Evolutionary conservation across 1,284 basidiomycete species (phyloP).

Genomic region (Cystobasidium slooffiae): DNA sequence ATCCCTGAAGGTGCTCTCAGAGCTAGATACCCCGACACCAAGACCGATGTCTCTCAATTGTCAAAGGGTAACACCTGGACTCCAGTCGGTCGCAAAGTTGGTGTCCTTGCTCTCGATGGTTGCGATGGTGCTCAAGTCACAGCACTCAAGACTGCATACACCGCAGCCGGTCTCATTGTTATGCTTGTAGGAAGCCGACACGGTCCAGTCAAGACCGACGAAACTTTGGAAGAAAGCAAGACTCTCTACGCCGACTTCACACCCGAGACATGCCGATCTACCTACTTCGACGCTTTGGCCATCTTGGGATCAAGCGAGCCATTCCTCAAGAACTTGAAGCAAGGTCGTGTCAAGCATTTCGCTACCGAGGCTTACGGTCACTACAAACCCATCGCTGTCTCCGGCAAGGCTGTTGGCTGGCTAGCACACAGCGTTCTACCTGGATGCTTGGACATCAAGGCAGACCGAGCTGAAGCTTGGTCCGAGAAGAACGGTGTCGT

Average conservation of each 20-base stretch:
- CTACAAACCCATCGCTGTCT: conserved; percentile 50
- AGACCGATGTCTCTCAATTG: conserved; percentile 48
- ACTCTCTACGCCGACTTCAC: conserved; percentile 67
- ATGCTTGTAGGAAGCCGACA: conserved; percentile 72
- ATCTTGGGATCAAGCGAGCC: conserved; percentile 58
- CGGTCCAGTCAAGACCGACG: conserved; percentile 63
- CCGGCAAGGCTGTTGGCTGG: conserved; percentile 49
- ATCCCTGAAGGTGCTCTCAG: conserved; percentile 57
- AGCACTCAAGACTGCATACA: conserved; percentile 65
- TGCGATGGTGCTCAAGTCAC: conserved; percentile 68
- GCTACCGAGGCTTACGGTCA: conserved; percentile 50
- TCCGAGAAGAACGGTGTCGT: conserved; percentile 51
- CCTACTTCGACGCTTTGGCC: conserved; percentile 76
- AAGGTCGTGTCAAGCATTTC: conserved; percentile 50
- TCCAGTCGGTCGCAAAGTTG: conserved; percentile 68
- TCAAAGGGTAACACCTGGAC: conserved; percentile 55
- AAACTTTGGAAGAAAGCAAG: conserved; percentile 54
- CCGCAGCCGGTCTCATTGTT: conserved; percentile 64
- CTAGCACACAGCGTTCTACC: conserved; percentile 50
- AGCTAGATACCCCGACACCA: conserved; percentile 49
- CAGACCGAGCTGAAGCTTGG: conserved; percentile 46
- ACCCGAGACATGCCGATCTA: conserved; percentile 71
- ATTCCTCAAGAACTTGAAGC: conserved; percentile 49
- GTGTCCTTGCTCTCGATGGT: conserved; percentile 73
- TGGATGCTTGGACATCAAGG: conserved; percentile 48